phyloP scores from a whole-genome alignment of 768 basidiomycete species.

The Pisolithus orientalis region DNA sequence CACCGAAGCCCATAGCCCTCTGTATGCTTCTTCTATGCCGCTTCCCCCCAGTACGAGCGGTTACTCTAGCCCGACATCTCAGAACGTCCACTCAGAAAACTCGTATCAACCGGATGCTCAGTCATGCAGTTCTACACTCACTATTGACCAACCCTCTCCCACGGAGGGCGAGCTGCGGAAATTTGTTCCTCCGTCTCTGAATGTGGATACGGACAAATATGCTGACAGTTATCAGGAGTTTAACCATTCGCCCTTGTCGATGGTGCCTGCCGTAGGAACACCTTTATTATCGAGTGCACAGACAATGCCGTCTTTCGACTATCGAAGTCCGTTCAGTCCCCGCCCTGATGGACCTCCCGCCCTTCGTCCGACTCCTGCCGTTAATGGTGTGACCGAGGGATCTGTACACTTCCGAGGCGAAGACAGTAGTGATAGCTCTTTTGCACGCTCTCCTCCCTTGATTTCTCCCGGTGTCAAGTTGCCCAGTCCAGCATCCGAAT shows the following conservation, averaged over 20 bases:
- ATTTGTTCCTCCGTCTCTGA: conserved; percentile 2
- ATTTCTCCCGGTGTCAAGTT: conserved; percentile 24
- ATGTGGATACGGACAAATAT: conserved; percentile 5
- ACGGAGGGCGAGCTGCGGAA: conserved; percentile 12
- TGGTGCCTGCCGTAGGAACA: conserved; percentile 24
- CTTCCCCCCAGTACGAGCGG: conserved; percentile 26
- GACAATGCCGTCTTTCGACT: conserved; percentile 9
- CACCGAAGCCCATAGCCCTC: conserved; percentile 7
- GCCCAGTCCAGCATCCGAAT: conserved; percentile 18
- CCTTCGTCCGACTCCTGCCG: conserved; percentile 16
- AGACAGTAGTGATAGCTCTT: conserved; percentile 14
- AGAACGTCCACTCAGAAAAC: conserved; percentile 13
- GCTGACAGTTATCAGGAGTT: conserved; percentile 12
- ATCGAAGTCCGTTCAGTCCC: conserved; percentile 24
- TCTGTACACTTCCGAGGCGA: conserved; percentile 8
- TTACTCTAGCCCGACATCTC: conserved; percentile 26
- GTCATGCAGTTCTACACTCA: conserved; percentile 26
- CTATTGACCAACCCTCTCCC: conserved; percentile 23
- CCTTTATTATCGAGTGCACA: conserved; percentile 14
- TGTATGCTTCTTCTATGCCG: conserved; percentile 24
- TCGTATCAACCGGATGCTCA: conserved; percentile 6
- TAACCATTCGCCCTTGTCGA: conserved; percentile 27
- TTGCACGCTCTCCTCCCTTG: conserved; percentile 22
- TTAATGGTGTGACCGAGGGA: neutral
- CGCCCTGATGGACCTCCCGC: conserved; percentile 16